A percentile compares a stretch with the other conserved stretches of the same genome.
These are phyloP conservation scores for Sporothrix luriei DNA, from an alignment of 2,329 filamentous ascomycete genomes.

Conservation along the genomic window DNA sequence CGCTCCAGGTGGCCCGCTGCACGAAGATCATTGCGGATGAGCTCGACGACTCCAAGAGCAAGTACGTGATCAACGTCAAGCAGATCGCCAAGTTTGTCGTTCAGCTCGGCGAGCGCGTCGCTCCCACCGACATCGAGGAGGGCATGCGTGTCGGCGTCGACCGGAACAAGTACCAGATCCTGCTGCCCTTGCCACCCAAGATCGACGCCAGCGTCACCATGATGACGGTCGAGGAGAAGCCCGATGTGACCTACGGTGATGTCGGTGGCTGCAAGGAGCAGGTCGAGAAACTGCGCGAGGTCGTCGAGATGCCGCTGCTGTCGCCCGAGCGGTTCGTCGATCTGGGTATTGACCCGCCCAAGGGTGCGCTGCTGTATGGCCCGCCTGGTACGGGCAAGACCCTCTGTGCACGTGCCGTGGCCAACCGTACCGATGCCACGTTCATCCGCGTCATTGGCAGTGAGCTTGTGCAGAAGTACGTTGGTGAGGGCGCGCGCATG, in stretches of 20 bases:
- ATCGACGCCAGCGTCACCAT: constrained; percentile 99
- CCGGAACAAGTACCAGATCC: constrained; percentile 98
- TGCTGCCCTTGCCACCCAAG: constrained; percentile 93
- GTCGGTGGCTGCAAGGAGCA: constrained; percentile 99
- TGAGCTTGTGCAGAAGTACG: constrained; percentile 97
- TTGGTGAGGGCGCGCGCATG: constrained; percentile 97
- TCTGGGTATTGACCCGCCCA: constrained; percentile 97
- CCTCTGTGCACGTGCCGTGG: constrained; percentile 93
- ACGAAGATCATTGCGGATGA: constrained; percentile 99
- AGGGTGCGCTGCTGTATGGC: constrained; percentile 94
- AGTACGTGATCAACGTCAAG: constrained; percentile 99
- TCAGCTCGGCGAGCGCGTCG: constrained; percentile 93
- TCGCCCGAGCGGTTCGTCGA: constrained; percentile 97
- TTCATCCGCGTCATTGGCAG: constrained; percentile 99
- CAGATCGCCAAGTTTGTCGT: constrained; percentile 99
- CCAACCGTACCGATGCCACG: constrained; percentile 96
- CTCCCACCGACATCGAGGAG: constrained; percentile 98
- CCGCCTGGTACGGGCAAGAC: constrained; percentile 99
- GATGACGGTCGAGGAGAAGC: constrained; percentile 99
- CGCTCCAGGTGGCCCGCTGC: constrained; percentile 93
- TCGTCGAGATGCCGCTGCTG: constrained; percentile 96
- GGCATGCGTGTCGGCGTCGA: constrained; percentile 99
- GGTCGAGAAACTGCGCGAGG: constrained; percentile 97
- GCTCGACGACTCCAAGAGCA: constrained; percentile 95
- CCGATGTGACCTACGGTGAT: constrained; percentile 97